phyloP scores from a whole-genome alignment of 441 rosid species.

The Kokia cookei region DNA sequence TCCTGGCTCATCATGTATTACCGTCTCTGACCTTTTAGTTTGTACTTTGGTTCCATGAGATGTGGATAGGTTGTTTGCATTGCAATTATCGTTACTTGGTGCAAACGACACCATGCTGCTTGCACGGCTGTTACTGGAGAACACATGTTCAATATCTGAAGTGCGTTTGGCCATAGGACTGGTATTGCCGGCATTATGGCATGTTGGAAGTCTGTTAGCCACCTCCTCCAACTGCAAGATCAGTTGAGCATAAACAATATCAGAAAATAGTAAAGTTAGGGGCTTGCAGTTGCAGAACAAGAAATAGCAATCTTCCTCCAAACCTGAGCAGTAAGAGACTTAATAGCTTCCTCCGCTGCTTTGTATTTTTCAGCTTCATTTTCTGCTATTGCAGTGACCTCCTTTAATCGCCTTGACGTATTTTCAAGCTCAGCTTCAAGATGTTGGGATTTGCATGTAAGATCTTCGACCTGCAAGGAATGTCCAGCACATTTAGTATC shows the following conservation, averaged over 20 bases:
- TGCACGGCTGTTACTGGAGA: slow-evolving; percentile 23
- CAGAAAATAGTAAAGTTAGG: not conserved
- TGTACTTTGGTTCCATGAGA: slow-evolving; percentile 38
- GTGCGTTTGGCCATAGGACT: slow-evolving; percentile 20
- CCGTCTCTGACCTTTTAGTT: slow-evolving; percentile 41
- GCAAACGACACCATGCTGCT: slow-evolving; percentile 29
- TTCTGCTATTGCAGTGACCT: slow-evolving; percentile 51
- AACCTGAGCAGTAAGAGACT: slow-evolving; percentile 59
- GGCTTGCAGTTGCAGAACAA: not conserved
- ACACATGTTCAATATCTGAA: slow-evolving; percentile 14
- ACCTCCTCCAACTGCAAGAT: slow-evolving; percentile 60
- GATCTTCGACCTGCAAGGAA: slow-evolving; percentile 48
- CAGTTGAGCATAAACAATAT: slow-evolving; percentile 2
- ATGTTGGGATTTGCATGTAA: slow-evolving; percentile 31
- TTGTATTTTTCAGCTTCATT: slow-evolving; percentile 67
- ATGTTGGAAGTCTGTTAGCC: slow-evolving; percentile 41
- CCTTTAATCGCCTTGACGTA: slow-evolving; percentile 41
- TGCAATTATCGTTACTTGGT: slow-evolving; percentile 30
- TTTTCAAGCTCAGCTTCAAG: slow-evolving; percentile 63
- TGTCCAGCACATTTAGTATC: not conserved
- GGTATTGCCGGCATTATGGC: slow-evolving; percentile 18
- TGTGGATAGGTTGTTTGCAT: slow-evolving; percentile 15
- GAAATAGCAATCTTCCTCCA: not conserved
- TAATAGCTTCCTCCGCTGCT: slow-evolving; percentile 60
- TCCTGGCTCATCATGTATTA: slow-evolving; percentile 76